Evolutionary conservation across 257 asterid genomes (phyloP).

Genomic region (Solanum bulbocastanum): DNA sequence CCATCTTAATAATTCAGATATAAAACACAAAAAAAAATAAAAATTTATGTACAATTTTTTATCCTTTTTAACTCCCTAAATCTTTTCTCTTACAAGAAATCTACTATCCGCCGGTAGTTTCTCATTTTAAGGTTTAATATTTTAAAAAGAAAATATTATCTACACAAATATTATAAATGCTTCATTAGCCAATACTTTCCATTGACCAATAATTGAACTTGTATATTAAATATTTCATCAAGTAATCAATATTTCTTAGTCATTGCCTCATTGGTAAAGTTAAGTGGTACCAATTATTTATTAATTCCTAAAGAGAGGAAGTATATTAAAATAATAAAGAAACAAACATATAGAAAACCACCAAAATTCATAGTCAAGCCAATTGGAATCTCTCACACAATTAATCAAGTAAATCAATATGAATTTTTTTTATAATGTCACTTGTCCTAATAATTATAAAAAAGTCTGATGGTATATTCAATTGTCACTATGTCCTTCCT

Average conservation of each 20-base stretch:
- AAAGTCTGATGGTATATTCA: neutral
- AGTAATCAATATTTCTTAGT: neutral
- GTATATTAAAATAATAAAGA: too few relatives aligned
- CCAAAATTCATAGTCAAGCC: neutral
- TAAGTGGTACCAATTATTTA: neutral
- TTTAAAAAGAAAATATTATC: neutral
- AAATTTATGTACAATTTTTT: too few relatives aligned
- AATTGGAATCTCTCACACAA: neutral
- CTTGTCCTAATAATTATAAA: neutral
- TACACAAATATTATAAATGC: neutral
- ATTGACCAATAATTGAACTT: neutral
- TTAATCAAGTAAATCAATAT: neutral
- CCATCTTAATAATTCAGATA: neutral
- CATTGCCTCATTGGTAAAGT: neutral
- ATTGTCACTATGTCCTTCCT: neutral
- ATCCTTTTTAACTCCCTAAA: neutral
- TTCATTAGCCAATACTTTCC: neutral
- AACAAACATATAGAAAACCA: neutral
- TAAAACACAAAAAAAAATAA: too few relatives aligned
- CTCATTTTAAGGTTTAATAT: neutral
- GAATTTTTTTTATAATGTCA: neutral
- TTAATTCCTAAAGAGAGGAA: neutral
- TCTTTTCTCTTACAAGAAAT: neutral
- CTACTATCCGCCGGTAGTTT: neutral
- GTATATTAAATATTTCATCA: neutral